phyloP scores from a whole-genome alignment of 2,329 filamentous ascomycete genomes.

The Ceratocystis cubensis region DNA sequence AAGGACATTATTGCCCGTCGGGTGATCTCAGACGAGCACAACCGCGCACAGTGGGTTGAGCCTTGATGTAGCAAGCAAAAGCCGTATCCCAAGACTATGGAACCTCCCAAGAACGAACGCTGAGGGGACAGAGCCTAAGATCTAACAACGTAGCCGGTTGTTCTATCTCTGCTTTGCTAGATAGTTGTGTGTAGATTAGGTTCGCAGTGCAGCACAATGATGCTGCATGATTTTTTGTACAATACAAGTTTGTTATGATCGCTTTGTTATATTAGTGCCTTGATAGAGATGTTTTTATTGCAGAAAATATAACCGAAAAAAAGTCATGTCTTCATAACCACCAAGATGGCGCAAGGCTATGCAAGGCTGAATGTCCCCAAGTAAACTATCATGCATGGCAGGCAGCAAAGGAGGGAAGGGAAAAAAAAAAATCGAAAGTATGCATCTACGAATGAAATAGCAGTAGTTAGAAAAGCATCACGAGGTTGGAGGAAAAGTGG shows the following conservation, averaged over 20 bases:
- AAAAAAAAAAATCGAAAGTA: too few relatives aligned
- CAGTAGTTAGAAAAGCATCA: too few relatives aligned
- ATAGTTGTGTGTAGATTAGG: slow-evolving; percentile 17
- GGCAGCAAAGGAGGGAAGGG: too few relatives aligned
- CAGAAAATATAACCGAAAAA: background rate
- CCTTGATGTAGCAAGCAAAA: background rate
- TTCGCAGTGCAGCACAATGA: background rate
- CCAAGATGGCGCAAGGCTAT: too few relatives aligned
- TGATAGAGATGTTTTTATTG: background rate
- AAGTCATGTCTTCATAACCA: background rate
- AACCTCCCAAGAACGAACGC: background rate
- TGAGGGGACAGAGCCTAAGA: background rate
- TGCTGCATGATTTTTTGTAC: slow-evolving; percentile 12
- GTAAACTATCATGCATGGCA: too few relatives aligned
- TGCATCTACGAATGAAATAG: too few relatives aligned
- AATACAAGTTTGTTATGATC: slow-evolving; percentile 14
- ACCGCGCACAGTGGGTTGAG: slow-evolving; percentile 32
- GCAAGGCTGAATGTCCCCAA: too few relatives aligned
- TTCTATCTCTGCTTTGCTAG: background rate
- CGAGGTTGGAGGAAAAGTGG: too few relatives aligned
- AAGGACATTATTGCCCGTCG: slow-evolving; percentile 55
- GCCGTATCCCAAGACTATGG: background rate
- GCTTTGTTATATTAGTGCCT: background rate
- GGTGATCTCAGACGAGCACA: slow-evolving; percentile 37
- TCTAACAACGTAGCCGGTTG: background rate